Base-by-base conservation (phyloP, 1,284 basidiomycete species). In the Ganoderma resinaceum region DNA sequence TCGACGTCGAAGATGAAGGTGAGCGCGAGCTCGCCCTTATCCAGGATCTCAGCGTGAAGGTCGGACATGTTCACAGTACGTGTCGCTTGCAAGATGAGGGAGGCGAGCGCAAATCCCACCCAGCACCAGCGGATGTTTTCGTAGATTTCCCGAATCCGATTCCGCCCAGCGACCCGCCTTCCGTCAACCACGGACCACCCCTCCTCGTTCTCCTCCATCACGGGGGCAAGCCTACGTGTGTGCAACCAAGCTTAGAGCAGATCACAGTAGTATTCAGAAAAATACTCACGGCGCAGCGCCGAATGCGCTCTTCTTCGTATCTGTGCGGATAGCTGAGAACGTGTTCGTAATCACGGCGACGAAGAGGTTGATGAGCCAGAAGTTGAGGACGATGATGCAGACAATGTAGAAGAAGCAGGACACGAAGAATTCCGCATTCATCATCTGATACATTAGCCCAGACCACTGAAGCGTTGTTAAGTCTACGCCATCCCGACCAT, bases 341-440 rank as follows among this genome's bases (percentile, higher is more conserved):
- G 95, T 96, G 79, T 96, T 95, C 55, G 96, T 96, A 74, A 99
- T 98, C 55, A 99, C 97, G 37, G 97, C 97, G 68, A 99, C 95
- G 78, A 98, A 95, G 68, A 98, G 81, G 78, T 98, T 97, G 84
- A 97, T 93, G 66, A 98, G 84, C 95, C 95, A 97, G 77, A 97
- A 95, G 79, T 97, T 97, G 73, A 97, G 86, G 12, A 97, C 87
- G 71, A 97, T 82, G 69, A 96, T 83, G 67, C 91, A 92, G 65
- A 92, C 81, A 73, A 99, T 92, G 82, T 96, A 99, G 82, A 96
- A 99, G 71, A 96, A 82, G 74, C 89, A 93, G 0, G 96, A 95
- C 8, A 92, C 81, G 77, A 94, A 95, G 80, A 93, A 97, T 78
- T 99, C 97, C 1, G 97, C 86, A 75, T 97, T 95, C 80, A 98